Evolutionary conservation across 345 rosid species (phyloP).

Genomic region (Crucihimalaya himalaica): DNA sequence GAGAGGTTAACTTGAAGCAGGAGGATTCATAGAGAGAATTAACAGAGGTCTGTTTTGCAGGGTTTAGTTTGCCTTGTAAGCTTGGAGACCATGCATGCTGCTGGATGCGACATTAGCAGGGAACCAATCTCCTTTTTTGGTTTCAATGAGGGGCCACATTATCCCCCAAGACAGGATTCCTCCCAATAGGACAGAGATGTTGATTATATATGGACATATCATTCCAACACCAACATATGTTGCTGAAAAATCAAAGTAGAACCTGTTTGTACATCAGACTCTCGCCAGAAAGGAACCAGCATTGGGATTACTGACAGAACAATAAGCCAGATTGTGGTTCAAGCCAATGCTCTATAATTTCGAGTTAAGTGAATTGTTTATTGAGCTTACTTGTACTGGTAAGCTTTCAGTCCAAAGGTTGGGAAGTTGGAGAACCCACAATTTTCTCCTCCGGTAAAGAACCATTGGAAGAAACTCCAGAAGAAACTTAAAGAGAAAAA

Average conservation of each 20-base stretch:
- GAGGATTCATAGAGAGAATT: constrained; percentile 9
- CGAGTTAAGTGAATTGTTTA: background rate
- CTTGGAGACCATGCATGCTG: constrained; percentile 67
- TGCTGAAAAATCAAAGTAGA: constrained; percentile 83
- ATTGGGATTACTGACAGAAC: constrained; percentile 15
- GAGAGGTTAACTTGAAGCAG: constrained; percentile 1
- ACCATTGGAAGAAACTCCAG: constrained; percentile 95
- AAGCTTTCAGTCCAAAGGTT: constrained; percentile 74
- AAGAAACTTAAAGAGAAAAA: constrained; percentile 79
- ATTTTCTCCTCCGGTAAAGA: constrained; percentile 58
- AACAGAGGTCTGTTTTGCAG: constrained; percentile 6
- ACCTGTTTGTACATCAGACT: constrained; percentile 52
- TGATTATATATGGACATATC: constrained; percentile 79
- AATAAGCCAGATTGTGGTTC: constrained; percentile 14
- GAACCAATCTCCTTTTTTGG: constrained; percentile 63
- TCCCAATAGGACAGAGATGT: constrained; percentile 67
- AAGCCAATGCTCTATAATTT: constrained; percentile 13
- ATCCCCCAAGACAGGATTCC: constrained; percentile 82
- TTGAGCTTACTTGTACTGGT: constrained; percentile 51
- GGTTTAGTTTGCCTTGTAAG: constrained; percentile 57
- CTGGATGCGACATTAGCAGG: constrained; percentile 40
- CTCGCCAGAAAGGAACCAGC: constrained; percentile 36
- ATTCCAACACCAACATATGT: constrained; percentile 90
- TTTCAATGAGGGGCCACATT: constrained; percentile 83
- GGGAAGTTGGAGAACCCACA: constrained; percentile 80